phyloP scores from a whole-genome alignment of 179 eudicot species.

The Actinidia chinensis region DNA sequence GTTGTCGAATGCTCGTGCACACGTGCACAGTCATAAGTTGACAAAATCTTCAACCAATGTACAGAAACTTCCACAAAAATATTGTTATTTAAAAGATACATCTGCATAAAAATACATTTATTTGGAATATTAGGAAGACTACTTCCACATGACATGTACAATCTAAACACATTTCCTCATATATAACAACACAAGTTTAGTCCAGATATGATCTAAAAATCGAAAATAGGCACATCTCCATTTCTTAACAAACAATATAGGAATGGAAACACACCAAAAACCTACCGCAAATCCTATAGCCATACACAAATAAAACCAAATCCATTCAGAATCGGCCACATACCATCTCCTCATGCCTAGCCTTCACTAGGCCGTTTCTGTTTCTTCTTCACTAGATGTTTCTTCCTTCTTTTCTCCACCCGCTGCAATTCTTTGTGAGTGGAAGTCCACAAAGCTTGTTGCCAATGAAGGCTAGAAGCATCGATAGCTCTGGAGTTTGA shows the following conservation, averaged over 20 bases:
- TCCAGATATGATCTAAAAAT: neutral
- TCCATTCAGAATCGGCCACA: neutral
- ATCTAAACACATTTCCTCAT: neutral
- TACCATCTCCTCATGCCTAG: neutral
- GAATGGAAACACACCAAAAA: neutral
- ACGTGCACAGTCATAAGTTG: too few relatives aligned
- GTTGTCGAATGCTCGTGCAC: too few relatives aligned
- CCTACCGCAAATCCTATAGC: neutral
- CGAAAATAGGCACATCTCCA: neutral
- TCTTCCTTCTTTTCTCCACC: too few relatives aligned
- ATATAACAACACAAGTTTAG: neutral
- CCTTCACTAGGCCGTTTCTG: too few relatives aligned
- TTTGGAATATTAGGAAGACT: neutral
- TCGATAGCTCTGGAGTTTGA: neutral
- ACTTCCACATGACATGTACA: neutral
- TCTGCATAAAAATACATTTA: too few relatives aligned
- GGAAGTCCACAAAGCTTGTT: conserved; percentile 3
- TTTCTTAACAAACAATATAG: neutral
- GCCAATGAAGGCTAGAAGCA: neutral
- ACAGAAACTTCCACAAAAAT: too few relatives aligned
- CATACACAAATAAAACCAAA: neutral
- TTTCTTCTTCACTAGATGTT: too few relatives aligned
- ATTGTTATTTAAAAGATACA: too few relatives aligned
- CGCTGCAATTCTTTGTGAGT: neutral
- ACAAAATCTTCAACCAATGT: too few relatives aligned